Evolutionary conservation across 345 rosid species (phyloP).

Genomic region (Melaleuca alternifolia): DNA sequence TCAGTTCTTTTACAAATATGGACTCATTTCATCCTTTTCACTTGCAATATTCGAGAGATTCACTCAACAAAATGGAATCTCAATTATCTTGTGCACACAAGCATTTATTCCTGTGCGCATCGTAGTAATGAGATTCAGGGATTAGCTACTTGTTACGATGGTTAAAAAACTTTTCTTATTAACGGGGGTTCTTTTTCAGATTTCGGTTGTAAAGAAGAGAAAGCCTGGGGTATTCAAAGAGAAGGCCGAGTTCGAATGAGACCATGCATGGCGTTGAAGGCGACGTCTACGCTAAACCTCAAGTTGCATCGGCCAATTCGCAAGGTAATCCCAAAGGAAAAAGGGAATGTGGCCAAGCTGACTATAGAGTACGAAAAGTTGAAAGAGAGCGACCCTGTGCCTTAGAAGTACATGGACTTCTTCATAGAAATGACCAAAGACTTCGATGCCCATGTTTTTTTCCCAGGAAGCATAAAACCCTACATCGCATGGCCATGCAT

Average conservation of each 20-base stretch:
- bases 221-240: conserved; percentile 2
- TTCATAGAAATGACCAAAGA: no score
- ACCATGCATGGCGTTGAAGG: conserved; percentile 9
- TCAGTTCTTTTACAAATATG: no score
- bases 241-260: conserved; percentile 4
- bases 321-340: background rate
- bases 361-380: background rate
- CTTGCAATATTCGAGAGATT: no score
- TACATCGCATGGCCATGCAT: background rate
- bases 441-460: background rate
- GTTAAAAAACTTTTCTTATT: no score
- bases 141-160: no score
- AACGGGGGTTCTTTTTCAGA: no score
- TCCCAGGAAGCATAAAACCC: background rate
- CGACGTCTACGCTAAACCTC: conserved; percentile 2
- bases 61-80: no score
- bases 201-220: conserved; percentile 1
- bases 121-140: no score
- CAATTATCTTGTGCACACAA: no score
- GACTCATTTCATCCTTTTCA: no score
- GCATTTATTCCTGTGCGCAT: no score
- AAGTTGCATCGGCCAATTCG: background rate
- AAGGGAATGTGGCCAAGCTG: background rate
- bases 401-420: background rate
- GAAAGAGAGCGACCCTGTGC: background rate